Percentiles rank a stretch among this genome's conserved stretches.
phyloP scores from a whole-genome alignment of 106 monocot species.

The Chionographis japonica region DNA sequence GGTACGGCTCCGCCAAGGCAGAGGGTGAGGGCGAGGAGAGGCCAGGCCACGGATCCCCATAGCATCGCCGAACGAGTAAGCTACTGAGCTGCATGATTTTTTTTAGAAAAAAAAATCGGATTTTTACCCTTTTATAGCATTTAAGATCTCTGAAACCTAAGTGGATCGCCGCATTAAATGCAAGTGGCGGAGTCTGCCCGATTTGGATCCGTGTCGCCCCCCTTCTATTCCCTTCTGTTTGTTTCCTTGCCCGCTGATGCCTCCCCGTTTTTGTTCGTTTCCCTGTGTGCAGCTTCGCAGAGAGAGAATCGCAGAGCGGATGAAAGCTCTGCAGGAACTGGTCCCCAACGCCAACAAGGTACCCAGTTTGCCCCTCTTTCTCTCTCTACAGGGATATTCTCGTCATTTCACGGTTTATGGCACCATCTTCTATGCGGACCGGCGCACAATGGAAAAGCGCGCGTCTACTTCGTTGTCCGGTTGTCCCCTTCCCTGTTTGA shows the following conservation, averaged over 20 bases:
- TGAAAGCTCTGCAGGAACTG: slow-evolving; percentile 83
- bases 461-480: too few species aligned
- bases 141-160: background rate
- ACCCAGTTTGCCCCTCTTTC: background rate
- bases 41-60: slow-evolving; percentile 95
- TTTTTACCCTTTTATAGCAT: too few species aligned
- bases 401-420: background rate
- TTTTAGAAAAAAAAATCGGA: too few species aligned
- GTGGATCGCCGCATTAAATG: slow-evolving; percentile 14
- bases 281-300: slow-evolving; percentile 55
- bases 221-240: background rate
- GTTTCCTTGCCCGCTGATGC: background rate
- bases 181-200: background rate
- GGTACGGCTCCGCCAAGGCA: slow-evolving; percentile 61
- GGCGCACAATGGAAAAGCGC: too few species aligned
- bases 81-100: background rate
- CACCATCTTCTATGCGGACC: background rate
- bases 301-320: slow-evolving; percentile 87
- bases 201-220: too few species aligned
- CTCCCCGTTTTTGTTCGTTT: background rate
- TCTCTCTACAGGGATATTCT: background rate
- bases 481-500: background rate
- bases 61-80: slow-evolving; percentile 94
- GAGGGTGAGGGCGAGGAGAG: slow-evolving; percentile 73
- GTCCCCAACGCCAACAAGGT: slow-evolving; percentile 93